Evolutionary conservation across 495 filamentous ascomycete species (phyloP).

Genomic region (Xylaria sp.): DNA sequence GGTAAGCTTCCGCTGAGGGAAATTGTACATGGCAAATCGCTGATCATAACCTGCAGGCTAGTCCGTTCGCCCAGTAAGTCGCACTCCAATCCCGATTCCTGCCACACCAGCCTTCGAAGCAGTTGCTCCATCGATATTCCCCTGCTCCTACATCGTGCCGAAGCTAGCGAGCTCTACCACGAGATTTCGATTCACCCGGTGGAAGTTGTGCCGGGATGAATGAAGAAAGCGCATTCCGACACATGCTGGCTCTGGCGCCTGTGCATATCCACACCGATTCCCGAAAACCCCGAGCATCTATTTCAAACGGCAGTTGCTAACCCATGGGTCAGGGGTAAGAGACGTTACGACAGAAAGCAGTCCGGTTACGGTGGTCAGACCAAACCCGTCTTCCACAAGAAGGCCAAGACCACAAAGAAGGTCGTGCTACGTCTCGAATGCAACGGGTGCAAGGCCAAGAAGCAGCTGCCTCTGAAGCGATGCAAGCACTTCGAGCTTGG

Average conservation of each 20-base stretch:
- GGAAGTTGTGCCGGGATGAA: neutral
- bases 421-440: constrained; percentile 97
- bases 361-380: constrained; percentile 99
- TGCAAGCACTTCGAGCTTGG: constrained; percentile 99
- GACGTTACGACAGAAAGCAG: constrained; percentile 99
- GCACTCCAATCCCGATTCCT: neutral
- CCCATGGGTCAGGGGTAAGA: constrained; percentile 72
- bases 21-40: constrained; percentile 6
- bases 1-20: constrained; percentile 49
- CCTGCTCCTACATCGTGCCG: neutral
- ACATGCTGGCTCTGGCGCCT: neutral
- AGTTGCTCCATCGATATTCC: neutral
- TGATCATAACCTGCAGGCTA: constrained; percentile 16
- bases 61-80: constrained; percentile 32
- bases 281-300: constrained; percentile 25
- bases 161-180: neutral
- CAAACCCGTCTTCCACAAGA: constrained; percentile 92
- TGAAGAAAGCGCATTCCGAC: neutral
- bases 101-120: neutral
- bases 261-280: neutral
- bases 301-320: constrained; percentile 72
- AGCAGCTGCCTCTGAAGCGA: constrained; percentile 95
- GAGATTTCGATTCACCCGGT: neutral
- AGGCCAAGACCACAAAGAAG: constrained; percentile 99
- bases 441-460: constrained; percentile 96